phyloP scores from a whole-genome alignment of 1,139 yeast species.

The Kodamaea derodonti region DNA sequence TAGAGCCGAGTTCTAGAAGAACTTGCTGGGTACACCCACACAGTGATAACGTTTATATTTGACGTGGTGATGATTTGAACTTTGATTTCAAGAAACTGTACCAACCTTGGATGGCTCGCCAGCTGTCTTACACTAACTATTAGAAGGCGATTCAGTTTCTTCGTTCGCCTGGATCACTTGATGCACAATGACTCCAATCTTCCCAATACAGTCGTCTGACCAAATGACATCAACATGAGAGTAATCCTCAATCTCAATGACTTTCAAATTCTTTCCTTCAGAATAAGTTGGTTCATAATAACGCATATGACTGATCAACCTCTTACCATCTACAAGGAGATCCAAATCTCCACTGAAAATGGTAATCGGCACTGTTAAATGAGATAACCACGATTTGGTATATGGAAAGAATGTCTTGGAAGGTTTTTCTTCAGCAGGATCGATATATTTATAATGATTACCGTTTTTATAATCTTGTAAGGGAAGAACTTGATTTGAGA shows the following conservation, averaged over 20 bases:
- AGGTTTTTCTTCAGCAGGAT: constrained; percentile 16
- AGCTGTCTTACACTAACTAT: too few species aligned
- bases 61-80: too few species aligned
- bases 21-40: too few species aligned
- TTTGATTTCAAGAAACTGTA: too few species aligned
- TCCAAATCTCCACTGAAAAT: constrained; percentile 64
- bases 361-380: constrained; percentile 48
- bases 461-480: constrained; percentile 29
- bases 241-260: constrained; percentile 42
- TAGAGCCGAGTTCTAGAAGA: too few species aligned
- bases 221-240: constrained; percentile 54
- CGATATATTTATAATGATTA: constrained; percentile 17
- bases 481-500: constrained; percentile 37
- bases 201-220: constrained; percentile 47
- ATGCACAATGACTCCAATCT: constrained; percentile 21
- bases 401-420: constrained; percentile 54
- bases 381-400: constrained; percentile 53
- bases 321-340: constrained; percentile 60
- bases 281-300: constrained; percentile 44
- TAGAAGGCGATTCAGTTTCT: too few species aligned
- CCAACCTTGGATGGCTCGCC: too few species aligned
- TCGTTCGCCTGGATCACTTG: too few species aligned
- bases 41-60: too few species aligned
- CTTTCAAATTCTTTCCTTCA: constrained; percentile 36
- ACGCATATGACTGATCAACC: constrained; percentile 50